Percentiles rank a stretch among this genome's conserved stretches.
These are phyloP conservation scores for Malassezia dermatis DNA, from an alignment of 1,284 basidiomycete genomes.

Conservation along the genomic window DNA sequence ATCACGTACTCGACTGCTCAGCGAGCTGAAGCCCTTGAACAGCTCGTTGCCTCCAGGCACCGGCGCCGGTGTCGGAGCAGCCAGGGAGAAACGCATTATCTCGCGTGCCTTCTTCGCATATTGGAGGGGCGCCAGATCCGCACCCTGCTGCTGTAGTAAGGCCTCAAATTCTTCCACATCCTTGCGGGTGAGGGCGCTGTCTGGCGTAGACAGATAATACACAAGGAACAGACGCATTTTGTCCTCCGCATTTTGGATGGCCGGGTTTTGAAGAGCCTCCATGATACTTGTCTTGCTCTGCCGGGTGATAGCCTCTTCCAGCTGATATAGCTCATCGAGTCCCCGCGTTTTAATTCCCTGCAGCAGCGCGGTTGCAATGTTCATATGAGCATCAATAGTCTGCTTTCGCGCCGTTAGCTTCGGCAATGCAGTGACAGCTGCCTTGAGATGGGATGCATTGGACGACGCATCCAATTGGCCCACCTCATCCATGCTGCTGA, in stretches of 20 bases:
- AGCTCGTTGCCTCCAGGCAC: conserved; percentile 56
- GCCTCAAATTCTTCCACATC: conserved; percentile 72
- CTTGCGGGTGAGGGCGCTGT: conserved; percentile 68
- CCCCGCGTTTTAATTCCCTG: conserved; percentile 93
- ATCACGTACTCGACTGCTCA: conserved; percentile 65
- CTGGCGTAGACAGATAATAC: conserved; percentile 78
- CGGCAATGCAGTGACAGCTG: conserved; percentile 94
- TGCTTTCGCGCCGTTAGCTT: conserved; percentile 93
- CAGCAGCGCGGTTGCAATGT: conserved; percentile 88
- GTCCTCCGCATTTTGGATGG: conserved; percentile 52
- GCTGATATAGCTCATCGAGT: conserved; percentile 89
- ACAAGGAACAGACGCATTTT: conserved; percentile 87
- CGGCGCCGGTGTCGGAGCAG: conserved; percentile 64
- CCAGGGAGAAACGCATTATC: conserved; percentile 88
- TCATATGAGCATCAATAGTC: conserved; percentile 96
- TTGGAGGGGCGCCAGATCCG: conserved; percentile 76
- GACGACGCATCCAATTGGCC: conserved; percentile 60
- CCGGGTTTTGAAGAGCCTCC: conserved; percentile 57
- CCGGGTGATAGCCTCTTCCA: conserved; percentile 68
- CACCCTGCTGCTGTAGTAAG: conserved; percentile 47
- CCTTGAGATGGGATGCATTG: conserved; percentile 89
- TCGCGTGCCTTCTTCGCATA: conserved; percentile 87
- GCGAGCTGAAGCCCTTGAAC: conserved; percentile 79
- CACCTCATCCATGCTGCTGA: conserved; percentile 90
- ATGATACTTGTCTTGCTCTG: conserved; percentile 61